These are phyloP conservation scores for Salix exigua DNA, from an alignment of 345 rosid genomes.

Conservation along the genomic window DNA sequence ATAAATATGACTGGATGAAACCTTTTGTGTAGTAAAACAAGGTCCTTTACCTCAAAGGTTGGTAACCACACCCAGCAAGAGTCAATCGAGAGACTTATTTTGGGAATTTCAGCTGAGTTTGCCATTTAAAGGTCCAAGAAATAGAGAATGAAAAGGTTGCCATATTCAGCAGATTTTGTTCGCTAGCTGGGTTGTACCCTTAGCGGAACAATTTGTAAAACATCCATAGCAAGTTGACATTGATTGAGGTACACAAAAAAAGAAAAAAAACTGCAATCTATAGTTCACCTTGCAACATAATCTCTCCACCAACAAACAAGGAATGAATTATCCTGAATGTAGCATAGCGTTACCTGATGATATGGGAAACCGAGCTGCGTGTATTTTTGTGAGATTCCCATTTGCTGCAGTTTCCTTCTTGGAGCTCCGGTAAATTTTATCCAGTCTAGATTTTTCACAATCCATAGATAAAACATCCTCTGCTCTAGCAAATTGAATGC, in stretches of 20 bases:
- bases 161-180: background rate
- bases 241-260: background rate
- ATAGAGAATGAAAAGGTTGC: background rate
- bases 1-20: background rate
- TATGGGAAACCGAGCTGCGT: background rate
- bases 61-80: background rate
- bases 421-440: slow-evolving; percentile 9
- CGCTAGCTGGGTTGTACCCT: background rate
- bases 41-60: background rate
- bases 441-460: slow-evolving; percentile 8
- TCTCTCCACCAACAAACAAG: background rate
- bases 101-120: background rate
- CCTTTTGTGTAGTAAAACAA: background rate
- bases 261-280: background rate
- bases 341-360: background rate
- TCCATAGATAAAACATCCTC: slow-evolving; percentile 3
- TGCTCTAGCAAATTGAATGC: background rate
- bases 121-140: background rate
- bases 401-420: slow-evolving; percentile 16
- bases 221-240: background rate
- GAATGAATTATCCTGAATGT: no score
- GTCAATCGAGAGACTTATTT: background rate
- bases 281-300: background rate
- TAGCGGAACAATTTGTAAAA: background rate
- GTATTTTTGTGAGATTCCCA: background rate